Base-by-base conservation (phyloP, 805 yeast species). In the Spathaspora gorwiae region DNA sequence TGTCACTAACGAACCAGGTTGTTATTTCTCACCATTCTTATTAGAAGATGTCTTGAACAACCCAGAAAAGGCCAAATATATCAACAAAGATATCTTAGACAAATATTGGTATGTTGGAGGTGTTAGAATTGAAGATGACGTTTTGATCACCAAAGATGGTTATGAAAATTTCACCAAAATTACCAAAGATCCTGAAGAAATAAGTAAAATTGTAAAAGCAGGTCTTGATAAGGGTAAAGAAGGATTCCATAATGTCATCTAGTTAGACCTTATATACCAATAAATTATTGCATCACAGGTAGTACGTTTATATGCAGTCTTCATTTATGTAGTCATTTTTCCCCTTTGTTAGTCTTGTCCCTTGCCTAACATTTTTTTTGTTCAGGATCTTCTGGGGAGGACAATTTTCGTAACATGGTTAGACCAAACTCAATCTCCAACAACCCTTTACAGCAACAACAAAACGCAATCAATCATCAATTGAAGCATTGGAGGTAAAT, bases 1-100 rank as follows among this genome's bases (percentile, higher is more conserved):
- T 19, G 76, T 94, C 1, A 92, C 98, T 0, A 88, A 90, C 53
- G 99, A 92, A 64, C 99, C 99, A 2, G 99, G 99, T 33, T 75
- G 84, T 52, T 92, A 92, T 63, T 94, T 92, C 68, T 86, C 90
- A 40, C 87, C 92, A 34, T 88, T 83, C 57, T 72, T 92, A 57
- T 70, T 94, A 39, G 80, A 84, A 42, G 81, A 84, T 30, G 78
- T 79, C 8, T 65, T 85, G 54, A 69, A 77, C 39, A 62, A 62
- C 39, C 75, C 75, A 33, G 56, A 60, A 3, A 78, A 79, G 54
- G 50, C 65, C 32, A 79, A 79, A 55, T 86, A 68, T 62, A 83
- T 92, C 46, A 74, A 89, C 56, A 61, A 65, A 51, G 81, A 78
- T 0, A 81, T 85, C 6, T 70, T 92, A 49, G 81, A 87, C 45